Conservation (phyloP, 352 stramenopile genomes). For the Thraustochytrium sp. region DNA sequence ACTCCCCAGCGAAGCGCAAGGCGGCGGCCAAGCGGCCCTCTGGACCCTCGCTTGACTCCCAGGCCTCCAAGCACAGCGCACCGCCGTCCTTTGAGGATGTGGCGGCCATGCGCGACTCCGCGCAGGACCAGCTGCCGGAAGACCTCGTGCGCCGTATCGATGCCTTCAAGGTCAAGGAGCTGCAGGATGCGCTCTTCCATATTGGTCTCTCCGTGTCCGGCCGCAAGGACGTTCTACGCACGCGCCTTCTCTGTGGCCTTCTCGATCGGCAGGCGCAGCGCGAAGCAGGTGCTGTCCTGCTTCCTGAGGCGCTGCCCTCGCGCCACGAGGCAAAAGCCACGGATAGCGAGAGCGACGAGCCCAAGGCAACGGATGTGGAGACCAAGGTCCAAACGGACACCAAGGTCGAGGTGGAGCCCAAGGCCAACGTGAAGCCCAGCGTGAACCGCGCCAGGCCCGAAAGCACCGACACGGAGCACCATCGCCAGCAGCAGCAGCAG, state of each 20-base stretch:
- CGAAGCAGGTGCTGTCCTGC: neutral
- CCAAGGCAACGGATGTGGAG: neutral
- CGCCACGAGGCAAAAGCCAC: neutral
- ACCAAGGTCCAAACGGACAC: neutral
- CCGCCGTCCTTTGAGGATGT: neutral
- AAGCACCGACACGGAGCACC: neutral
- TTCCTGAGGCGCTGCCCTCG: neutral
- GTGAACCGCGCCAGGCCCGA: neutral
- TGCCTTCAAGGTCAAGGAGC: conserved; percentile 40
- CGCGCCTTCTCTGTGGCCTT: neutral
- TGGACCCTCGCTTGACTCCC: neutral
- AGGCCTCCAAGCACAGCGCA: neutral
- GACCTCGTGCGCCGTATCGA: conserved; percentile 17
- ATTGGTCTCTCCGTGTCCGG: neutral
- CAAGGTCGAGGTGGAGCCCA: neutral
- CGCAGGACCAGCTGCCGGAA: conserved; percentile 52
- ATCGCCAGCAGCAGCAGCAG: neutral
- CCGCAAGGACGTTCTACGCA: neutral
- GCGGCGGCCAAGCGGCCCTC: neutral
- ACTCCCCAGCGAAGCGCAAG: neutral
- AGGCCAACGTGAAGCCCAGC: neutral
- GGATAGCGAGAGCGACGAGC: neutral
- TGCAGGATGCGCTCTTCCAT: conserved; percentile 22
- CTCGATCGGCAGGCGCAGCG: conserved; percentile 10
- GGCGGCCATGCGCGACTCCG: conserved; percentile 51